Evolutionary conservation across 140 eudicot genomes (phyloP).

Genomic region (Artemisia princeps): DNA sequence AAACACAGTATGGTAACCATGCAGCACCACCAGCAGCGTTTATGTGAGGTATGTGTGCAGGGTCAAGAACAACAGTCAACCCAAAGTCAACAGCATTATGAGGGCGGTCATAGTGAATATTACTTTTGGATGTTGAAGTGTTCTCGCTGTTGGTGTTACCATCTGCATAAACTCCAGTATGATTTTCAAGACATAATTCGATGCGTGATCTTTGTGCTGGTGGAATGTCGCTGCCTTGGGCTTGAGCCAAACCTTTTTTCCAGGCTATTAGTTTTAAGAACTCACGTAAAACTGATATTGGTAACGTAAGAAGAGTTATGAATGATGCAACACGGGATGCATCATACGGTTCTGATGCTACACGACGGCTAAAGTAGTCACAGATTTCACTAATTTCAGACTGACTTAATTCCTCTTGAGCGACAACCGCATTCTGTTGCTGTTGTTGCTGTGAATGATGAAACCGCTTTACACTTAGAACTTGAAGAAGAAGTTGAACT

Average conservation of each 20-base stretch:
- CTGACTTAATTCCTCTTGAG: constrained; percentile 76
- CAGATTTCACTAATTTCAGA: constrained; percentile 88
- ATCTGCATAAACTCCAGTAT: constrained; percentile 50
- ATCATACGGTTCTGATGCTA: constrained; percentile 96
- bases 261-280: constrained; percentile 86
- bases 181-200: constrained; percentile 88
- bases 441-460: constrained; percentile 88
- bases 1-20: constrained; percentile 94
- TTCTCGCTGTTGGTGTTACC: constrained; percentile 38
- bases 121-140: constrained; percentile 65
- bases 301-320: constrained; percentile 85
- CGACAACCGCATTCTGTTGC: constrained; percentile 46
- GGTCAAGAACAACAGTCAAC: constrained; percentile 86
- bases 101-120: constrained; percentile 74
- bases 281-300: constrained; percentile 78
- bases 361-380: constrained; percentile 93
- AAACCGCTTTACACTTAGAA: constrained; percentile 81
- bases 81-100: constrained; percentile 90
- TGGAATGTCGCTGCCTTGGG: constrained; percentile 60
- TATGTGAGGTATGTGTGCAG: constrained; percentile 72
- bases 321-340: constrained; percentile 98
- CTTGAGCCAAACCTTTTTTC: constrained; percentile 73
- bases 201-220: constrained; percentile 83
- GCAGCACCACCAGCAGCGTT: constrained; percentile 99
- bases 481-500: constrained; percentile 96